phyloP scores from a whole-genome alignment of 1,139 yeast species.

The Magnusiomyces ingens region DNA sequence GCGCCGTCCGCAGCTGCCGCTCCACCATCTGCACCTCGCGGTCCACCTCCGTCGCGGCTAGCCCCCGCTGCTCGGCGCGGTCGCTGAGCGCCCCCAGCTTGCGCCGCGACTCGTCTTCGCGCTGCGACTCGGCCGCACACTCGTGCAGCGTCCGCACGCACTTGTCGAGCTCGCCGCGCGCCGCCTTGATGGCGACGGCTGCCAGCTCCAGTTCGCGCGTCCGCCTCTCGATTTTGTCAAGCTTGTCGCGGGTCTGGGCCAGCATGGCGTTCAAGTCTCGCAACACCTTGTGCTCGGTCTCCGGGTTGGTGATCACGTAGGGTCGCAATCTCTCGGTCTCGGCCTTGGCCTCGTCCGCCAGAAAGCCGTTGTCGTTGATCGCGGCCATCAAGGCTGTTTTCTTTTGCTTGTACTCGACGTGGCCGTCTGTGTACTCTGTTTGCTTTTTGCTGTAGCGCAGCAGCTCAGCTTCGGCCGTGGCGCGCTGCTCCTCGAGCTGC shows the following conservation, averaged over 20 bases:
- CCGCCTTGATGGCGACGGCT: constrained; percentile 51
- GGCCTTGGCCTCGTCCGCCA: constrained; percentile 50
- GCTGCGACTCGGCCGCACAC: constrained; percentile 44
- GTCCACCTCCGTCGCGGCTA: constrained; percentile 43
- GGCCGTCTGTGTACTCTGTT: constrained; percentile 47
- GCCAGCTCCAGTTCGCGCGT: constrained; percentile 50
- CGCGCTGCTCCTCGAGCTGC: constrained; percentile 3
- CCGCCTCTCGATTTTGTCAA: constrained; percentile 42
- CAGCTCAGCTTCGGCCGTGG: no score
- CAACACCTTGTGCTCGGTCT: constrained; percentile 48
- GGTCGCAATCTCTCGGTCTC: constrained; percentile 55
- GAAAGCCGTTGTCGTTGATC: constrained; percentile 47
- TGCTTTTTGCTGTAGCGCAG: constrained; percentile 25
- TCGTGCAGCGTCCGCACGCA: constrained; percentile 53
- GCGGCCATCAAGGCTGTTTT: constrained; percentile 52
- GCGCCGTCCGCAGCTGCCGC: constrained; percentile 47
- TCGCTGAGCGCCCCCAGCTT: constrained; percentile 43
- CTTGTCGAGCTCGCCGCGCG: constrained; percentile 49
- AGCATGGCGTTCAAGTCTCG: constrained; percentile 49
- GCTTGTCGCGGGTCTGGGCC: constrained; percentile 37
- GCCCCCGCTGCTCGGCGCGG: constrained; percentile 40
- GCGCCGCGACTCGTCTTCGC: constrained; percentile 41
- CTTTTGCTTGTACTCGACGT: constrained; percentile 56
- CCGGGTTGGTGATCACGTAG: constrained; percentile 58
- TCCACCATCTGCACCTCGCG: constrained; percentile 46